These are phyloP conservation scores for Ottelia alismoides DNA, from an alignment of 106 monocot species.

Conservation along the genomic window DNA sequence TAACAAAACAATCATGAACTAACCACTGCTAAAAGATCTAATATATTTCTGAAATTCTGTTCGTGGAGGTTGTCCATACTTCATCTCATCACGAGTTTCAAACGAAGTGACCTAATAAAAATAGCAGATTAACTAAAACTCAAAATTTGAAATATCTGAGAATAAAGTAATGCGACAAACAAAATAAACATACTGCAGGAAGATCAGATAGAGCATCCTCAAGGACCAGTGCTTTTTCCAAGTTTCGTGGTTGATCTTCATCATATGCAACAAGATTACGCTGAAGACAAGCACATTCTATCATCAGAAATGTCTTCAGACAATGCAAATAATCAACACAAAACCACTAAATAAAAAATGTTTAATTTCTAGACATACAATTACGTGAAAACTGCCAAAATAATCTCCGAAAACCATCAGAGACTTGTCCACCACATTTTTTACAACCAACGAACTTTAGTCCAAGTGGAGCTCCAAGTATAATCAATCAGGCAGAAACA, in stretches of 20 bases:
- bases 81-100: constrained; percentile 42
- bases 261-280: constrained; percentile 82
- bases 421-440: too few relatives aligned
- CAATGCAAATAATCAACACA: too few relatives aligned
- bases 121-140: neutral
- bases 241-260: constrained; percentile 28
- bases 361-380: too few relatives aligned
- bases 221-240: constrained; percentile 67
- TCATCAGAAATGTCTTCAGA: too few relatives aligned
- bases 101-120: constrained; percentile 20
- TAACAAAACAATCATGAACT: too few relatives aligned
- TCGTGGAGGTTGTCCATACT: constrained; percentile 33
- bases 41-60: constrained; percentile 56
- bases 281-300: constrained; percentile 17
- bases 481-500: too few relatives aligned
- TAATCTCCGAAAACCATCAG: too few relatives aligned
- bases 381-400: too few relatives aligned
- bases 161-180: neutral
- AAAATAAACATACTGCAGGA: constrained; percentile 43
- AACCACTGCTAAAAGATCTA: constrained; percentile 30
- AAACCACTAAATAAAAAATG: too few relatives aligned
- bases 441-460: too few relatives aligned
- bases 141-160: neutral
- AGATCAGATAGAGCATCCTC: constrained; percentile 85
- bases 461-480: too few relatives aligned